Evolutionary conservation across 306 rosid species (phyloP).

Genomic region (Castanopsis chinensis): DNA sequence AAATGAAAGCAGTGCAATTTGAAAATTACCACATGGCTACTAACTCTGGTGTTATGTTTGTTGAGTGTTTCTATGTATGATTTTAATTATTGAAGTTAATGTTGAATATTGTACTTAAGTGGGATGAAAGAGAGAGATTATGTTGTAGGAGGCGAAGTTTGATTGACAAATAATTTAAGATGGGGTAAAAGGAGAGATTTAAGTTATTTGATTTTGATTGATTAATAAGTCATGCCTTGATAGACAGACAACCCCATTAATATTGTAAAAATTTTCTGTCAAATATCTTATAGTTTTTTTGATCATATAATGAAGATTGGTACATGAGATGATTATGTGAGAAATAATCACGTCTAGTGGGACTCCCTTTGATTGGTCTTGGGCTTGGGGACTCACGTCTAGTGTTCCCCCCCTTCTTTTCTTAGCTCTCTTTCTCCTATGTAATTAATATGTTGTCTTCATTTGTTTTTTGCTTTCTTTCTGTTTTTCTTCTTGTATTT

Average conservation of each 20-base stretch:
- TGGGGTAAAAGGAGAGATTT: no score
- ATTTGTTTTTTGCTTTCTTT: no score
- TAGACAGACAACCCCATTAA: neutral
- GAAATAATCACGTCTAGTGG: no score
- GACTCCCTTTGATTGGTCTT: no score
- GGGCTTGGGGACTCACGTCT: no score
- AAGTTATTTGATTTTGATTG: no score
- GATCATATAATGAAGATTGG: neutral
- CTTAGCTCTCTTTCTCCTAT: no score
- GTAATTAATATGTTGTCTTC: no score
- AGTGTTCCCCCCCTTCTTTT: no score
- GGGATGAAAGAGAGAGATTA: neutral
- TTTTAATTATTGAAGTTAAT: neutral
- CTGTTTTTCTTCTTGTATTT: no score
- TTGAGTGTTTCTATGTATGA: neutral
- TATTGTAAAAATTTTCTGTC: neutral
- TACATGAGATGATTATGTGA: neutral
- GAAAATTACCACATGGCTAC: neutral
- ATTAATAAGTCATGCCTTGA: neutral
- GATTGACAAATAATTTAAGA: no score
- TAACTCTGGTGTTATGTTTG: neutral
- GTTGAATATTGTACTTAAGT: neutral
- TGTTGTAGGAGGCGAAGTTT: no score
- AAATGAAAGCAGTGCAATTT: neutral
- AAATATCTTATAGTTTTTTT: neutral